Evolutionary conservation across 768 basidiomycete genomes (phyloP).

Genomic region (Panaeolus cyanescens): DNA sequence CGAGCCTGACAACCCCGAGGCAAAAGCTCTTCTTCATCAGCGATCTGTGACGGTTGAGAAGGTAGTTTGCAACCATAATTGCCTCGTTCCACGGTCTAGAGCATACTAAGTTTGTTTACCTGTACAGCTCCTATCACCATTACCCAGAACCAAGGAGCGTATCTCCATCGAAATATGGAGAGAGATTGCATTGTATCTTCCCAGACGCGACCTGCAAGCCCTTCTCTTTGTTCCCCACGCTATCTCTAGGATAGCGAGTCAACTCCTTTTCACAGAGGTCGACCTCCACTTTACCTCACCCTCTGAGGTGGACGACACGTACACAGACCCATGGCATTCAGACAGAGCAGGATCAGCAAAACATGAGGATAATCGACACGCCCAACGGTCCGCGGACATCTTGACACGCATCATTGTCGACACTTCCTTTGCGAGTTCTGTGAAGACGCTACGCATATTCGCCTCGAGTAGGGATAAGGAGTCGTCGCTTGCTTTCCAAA

Average conservation of each 20-base stretch:
- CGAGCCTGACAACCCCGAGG: constrained; percentile 73
- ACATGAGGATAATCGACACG: constrained; percentile 51
- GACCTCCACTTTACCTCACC: constrained; percentile 60
- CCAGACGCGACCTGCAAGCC: constrained; percentile 64
- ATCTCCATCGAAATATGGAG: constrained; percentile 76
- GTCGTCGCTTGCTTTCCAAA: constrained; percentile 63
- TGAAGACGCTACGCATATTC: constrained; percentile 60
- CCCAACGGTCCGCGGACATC: constrained; percentile 71
- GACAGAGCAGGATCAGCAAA: constrained; percentile 19
- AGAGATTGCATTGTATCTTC: constrained; percentile 63
- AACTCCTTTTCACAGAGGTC: constrained; percentile 64
- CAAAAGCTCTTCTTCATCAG: constrained; percentile 58
- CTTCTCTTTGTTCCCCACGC: constrained; percentile 65
- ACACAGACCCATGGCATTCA: constrained; percentile 15
- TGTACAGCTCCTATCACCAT: constrained; percentile 37
- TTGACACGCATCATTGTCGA: constrained; percentile 68
- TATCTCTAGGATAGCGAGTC: constrained; percentile 68
- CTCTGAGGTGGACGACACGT: constrained; percentile 17
- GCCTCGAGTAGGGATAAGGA: constrained; percentile 49
- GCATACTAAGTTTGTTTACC: background rate
- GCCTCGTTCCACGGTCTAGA: constrained; percentile 1
- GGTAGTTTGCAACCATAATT: constrained; percentile 32
- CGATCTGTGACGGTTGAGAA: constrained; percentile 58
- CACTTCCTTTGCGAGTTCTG: constrained; percentile 54
- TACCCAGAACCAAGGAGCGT: constrained; percentile 43